Evolutionary conservation across 352 stramenopile genomes (phyloP), one percentile per base, ranked within the genome.

Genomic region (Phytophthora citrophthora): DNA sequence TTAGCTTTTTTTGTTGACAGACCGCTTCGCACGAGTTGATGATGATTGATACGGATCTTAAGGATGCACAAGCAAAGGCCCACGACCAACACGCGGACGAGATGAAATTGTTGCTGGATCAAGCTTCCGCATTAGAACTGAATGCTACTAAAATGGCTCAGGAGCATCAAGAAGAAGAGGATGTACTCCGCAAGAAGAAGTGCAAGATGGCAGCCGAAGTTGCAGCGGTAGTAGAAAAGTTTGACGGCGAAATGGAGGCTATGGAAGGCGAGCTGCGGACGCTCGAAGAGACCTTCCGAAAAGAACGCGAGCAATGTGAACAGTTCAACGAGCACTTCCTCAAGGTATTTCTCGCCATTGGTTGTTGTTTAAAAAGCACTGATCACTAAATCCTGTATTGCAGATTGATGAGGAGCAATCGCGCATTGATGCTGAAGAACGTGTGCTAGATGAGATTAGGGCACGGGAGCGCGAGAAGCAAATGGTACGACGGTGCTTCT

Each of bases 401-500:
- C 43, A 89, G 76, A 91, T 94, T 49, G 89, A 96, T 54, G 85
- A 92, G 54, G 87, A 96, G 62, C 88, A 95, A 59, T 77, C 76
- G 26, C 85, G 86, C n/a, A 94, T 94, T 40, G 86, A 92, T 51
- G 74, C 80, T 2, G 89, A 96, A 44, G 86, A 95, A 65, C 74
- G 75, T 18, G 74, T 94, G 32, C 56, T 95, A 27, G 81, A 90
- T 26, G 69, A 86, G 54, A 90, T 91, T 27, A 75, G 81, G 49
- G 82, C 79, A 12, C 73, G 78, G 4, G 84, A 96, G 51, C 77
- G 80, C 24, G 83, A 90, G 34, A 89, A 93, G 63, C 77, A 87
- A 75, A 76, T 88, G 77, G 86, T 93, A 43, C 9, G 75, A 63
- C 54, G 31, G 20, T 34, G 29, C 1, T 13, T 34, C 29, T 34